Evolutionary conservation across 1,284 basidiomycete genomes (phyloP).

Genomic region (Ustilago vetiveriae): DNA sequence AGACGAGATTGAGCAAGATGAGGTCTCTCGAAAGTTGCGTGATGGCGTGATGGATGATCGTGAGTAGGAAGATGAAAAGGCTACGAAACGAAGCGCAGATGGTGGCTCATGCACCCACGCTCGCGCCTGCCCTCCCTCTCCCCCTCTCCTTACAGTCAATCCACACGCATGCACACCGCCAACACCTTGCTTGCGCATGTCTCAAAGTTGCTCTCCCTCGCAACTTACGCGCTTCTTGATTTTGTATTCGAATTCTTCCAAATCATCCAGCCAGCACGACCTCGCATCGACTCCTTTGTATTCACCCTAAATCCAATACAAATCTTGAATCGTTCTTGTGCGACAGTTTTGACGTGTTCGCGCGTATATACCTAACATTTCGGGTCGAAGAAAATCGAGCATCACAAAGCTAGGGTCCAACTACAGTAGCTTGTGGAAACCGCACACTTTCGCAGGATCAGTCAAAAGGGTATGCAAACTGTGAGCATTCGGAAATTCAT

Average conservation of each 20-base stretch:
- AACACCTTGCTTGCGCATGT: neutral
- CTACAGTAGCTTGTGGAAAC: too few relatives aligned
- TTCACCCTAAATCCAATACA: too few relatives aligned
- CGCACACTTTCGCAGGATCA: too few relatives aligned
- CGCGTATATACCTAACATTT: too few relatives aligned
- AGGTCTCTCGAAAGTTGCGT: too few relatives aligned
- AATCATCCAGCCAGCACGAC: too few relatives aligned
- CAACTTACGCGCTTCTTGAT: neutral
- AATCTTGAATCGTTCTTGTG: too few relatives aligned
- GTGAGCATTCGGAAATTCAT: too few relatives aligned
- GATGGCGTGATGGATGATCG: neutral
- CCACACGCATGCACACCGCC: conserved; percentile 4
- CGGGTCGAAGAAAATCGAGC: too few relatives aligned
- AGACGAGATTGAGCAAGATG: neutral
- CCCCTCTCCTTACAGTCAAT: neutral
- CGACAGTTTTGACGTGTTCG: too few relatives aligned
- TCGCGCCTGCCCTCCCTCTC: neutral
- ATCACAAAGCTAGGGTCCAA: too few relatives aligned
- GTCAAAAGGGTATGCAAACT: too few relatives aligned
- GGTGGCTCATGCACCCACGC: conserved; percentile 34
- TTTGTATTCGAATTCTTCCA: neutral
- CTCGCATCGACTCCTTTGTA: neutral
- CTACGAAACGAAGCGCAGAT: neutral
- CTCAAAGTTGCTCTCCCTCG: conserved; percentile 1
- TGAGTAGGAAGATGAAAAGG: neutral